Evolutionary conservation across 768 basidiomycete genomes (phyloP).

Genomic region (Mycena rebaudengoi): DNA sequence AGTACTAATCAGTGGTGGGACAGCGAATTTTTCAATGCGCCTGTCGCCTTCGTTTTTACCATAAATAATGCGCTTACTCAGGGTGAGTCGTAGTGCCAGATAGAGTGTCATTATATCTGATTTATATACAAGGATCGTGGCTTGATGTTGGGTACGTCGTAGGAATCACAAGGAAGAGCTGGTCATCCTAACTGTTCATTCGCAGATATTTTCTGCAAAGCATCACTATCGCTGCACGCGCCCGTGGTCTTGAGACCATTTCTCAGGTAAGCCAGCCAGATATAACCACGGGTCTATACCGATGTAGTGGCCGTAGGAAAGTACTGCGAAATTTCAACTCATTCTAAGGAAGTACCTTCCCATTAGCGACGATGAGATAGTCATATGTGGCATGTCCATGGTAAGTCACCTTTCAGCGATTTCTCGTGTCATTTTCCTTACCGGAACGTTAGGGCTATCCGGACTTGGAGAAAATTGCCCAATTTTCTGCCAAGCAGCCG

Average conservation of each 20-base stretch:
- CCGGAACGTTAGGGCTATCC: too few species aligned
- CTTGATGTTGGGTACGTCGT: conserved; percentile 17
- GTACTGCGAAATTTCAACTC: conserved; percentile 18
- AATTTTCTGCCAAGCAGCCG: conserved; percentile 18
- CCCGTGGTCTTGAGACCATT: conserved; percentile 27
- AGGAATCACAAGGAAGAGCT: background rate
- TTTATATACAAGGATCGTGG: conserved; percentile 19
- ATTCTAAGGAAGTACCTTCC: conserved; percentile 23
- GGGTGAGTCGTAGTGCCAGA: conserved; percentile 7
- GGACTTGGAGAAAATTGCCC: conserved; percentile 22
- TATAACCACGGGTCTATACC: background rate
- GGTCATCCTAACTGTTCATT: background rate
- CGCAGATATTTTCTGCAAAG: conserved; percentile 26
- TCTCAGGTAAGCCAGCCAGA: background rate
- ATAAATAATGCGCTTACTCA: conserved; percentile 25
- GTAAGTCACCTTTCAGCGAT: too few species aligned
- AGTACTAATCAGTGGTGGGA: conserved; percentile 3
- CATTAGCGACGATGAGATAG: conserved; percentile 23
- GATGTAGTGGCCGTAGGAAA: conserved; percentile 3
- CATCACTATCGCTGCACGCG: conserved; percentile 26
- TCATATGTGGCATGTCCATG: conserved; percentile 19
- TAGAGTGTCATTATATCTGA: background rate
- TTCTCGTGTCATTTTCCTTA: too few species aligned
- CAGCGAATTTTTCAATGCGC: conserved; percentile 26
- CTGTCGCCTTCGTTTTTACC: conserved; percentile 27